Evolutionary conservation across 768 basidiomycete species (phyloP), one percentile per base, ranked within the genome.

Genomic region (Saitozyma podzolica): DNA sequence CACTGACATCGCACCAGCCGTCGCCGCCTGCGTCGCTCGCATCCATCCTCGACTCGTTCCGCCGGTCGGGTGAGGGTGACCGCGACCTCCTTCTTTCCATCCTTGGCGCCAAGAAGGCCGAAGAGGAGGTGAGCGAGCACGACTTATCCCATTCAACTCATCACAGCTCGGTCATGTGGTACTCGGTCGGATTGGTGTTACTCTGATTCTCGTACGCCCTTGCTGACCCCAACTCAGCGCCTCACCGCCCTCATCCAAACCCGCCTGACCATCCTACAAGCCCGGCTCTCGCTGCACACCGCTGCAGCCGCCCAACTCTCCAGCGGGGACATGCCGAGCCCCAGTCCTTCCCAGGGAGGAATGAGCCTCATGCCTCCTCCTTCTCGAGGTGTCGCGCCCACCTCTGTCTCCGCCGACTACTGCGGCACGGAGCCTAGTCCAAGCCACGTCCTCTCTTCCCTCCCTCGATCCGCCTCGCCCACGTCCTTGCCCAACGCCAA

Each of bases 41-140:
- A 53, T 91, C 93, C 70, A 92, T 96, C 49, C 86, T 96, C 29
- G 84, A 85, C 45, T 92, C 92, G 8, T 96, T 94, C 82, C 84
- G 85, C 60, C 80, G 86, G 45, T 90, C 88, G 73, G 93, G 93
- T 63, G 90, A 93, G 64, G 92, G 91, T 49, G 93, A 96, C 83
- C 84, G 92, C 20, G 91, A 94, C 56, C 89, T 94, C 86, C 83
- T 96, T 19, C 84, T 95, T 42, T 86, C 91, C 68, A 89, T 96
- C 85, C 83, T 96, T 54, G 91, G 89, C 63, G 92, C 92, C 74
- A 96, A 96, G 82, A 85, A 87, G 51, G 88, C 93, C 11, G 93
- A 96, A 78, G 93, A 96, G 76, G 89, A 95, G 85, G 91, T 91
- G 67, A 48, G 85, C 29, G 29, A 29, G 29, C n/a, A 29, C 71